Evolutionary conservation across 768 basidiomycete species (phyloP), one percentile per base, ranked within the genome.

Genomic region (Pleurotus ostreatus): DNA sequence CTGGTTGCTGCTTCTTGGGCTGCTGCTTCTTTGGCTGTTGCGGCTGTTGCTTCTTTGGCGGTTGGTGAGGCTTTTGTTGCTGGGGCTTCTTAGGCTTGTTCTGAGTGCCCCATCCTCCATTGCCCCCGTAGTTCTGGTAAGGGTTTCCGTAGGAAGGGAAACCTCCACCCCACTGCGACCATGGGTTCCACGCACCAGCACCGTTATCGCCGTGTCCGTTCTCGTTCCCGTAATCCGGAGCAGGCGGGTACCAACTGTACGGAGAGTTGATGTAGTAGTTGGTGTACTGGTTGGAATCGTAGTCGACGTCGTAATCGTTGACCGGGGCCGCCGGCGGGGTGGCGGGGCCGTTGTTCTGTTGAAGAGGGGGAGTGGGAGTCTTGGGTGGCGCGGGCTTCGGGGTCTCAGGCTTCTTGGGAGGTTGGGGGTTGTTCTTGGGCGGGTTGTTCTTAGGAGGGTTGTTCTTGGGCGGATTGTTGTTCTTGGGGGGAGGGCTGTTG

Each of bases 211-310:
- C 23, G 7, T 53, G 18, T 4, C 39, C 39, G 5, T 53, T 12
- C 8, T 39, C 51, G 22, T 53, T 20, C 16, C 38, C 37, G 8
- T 53, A 25, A 13, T 44, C 7, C 2, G 30, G 30, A 9, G 30
- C 8, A 34, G 25, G 8, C 8, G 48, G 48, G 38, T n/a, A 23
- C 16, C 16, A 34, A 18, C 16, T 15, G 48, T 20, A 53, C 34
- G 34, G 38, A 9, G 34, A 53, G 51, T 53, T 53, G 51, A 38
- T 25, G 39, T 53, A 53, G 39, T 16, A 40, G 51, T 41, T 53
- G 39, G 37, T 18, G 20, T 53, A 53, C 22, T 16, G 22, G 51
- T 41, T 53, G 39, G 51, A n/a, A 25, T 53, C 51, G 18, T 53
- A 53, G 18, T 53, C 51, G 22, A 40, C 2, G 22, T 53, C 51